Base-by-base conservation (phyloP, 305 asterid genomes). In the Ruellia speciosa region DNA sequence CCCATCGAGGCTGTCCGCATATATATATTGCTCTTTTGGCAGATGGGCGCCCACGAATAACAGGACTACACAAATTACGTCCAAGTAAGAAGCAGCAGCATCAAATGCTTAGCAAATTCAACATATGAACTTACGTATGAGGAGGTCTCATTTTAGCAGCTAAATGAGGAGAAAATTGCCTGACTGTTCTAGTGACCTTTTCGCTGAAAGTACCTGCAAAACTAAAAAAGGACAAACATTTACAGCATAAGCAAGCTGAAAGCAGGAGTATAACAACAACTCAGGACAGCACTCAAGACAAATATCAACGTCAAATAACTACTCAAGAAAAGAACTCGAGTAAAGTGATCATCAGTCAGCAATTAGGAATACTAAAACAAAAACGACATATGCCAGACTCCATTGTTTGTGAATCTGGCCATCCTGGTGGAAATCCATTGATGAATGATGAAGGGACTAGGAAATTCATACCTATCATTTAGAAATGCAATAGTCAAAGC, bases 71-170 rank as follows among this genome's bases (percentile, higher is more conserved):
- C 34, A 59, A 43, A n/a, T 11, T 43, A 43, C 1, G 31, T 75
- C 28, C 66, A 58, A 52, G 45, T 43, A 24, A 54, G 62, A 58
- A n/a, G 40, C 52, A 67, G 54, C 60, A 58, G 34, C 28, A 55
- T 54, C 12, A 54, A 62, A 71, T 56, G 52, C 20, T 52, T 18
- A 58, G 39, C 24, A 58, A 43, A 47, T 49, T 37, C 64, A 8
- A 14, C 20, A 48, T 52, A 50, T 14, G 51, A 40, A 74, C 92
- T 77, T 67, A 87, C 98, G 85, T 85, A 14, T 79, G 90, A 52
- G 81, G 79, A 51, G 98, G 98, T 72, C 98, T 87, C 96, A 90
- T 87, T 79, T 90, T 90, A 74, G 96, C 95, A 68, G 98, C 96
- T 54, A 88, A 72, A 72, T 83, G 98, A 39, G 98, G 98, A 67